Evolutionary conservation across 768 basidiomycete genomes (phyloP), one percentile per base, ranked within the genome.

Genomic region (Boletus rubroflammeus): DNA sequence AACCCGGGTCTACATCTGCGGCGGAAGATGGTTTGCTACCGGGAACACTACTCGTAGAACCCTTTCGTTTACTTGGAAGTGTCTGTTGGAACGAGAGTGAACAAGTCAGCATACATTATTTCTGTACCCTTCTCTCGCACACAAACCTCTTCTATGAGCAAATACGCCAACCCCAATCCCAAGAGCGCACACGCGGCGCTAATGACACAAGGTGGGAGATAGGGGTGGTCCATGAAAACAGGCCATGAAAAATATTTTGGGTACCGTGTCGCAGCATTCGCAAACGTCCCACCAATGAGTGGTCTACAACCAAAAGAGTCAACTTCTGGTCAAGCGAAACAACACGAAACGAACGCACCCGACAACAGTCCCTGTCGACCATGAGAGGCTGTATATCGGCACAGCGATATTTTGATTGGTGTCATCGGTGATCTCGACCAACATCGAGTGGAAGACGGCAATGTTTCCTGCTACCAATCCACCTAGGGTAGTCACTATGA

Each of bases 401-500:
- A 60, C 39, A 1, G 58, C 58, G 9, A 59, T 50, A 7, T 59
- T 36, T 38, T 55, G 58, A 5, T 59, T 60, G 11, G 47, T 60
- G 6, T 59, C 52, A 21, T 59, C 58, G 1, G 58, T 59, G 6
- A 59, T 50, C 43, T 59, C 58, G 8, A 36, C 52, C 19, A 59
- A 42, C 3, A 60, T 46, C 0, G 58, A 54, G 25, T 59, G 52
- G 11, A 59, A 6, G 3, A 60, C 58, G 2, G 58, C 58, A 3
- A 50, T 55, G 11, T 50, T 55, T 42, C 47, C 58, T 21, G 43
- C 52, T 4, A 50, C 11, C 21, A 55, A 50, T 44, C 59, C 58
- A 51, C 46, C 58, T 59, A n/a, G 14, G 25, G 8, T 13, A 6
- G 21, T 13, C 3, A 35, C 6, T 13, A 15, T 21, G 26, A 39